Evolutionary conservation across 129 eudicot species (phyloP).

Genomic region (Flaveria linearis): DNA sequence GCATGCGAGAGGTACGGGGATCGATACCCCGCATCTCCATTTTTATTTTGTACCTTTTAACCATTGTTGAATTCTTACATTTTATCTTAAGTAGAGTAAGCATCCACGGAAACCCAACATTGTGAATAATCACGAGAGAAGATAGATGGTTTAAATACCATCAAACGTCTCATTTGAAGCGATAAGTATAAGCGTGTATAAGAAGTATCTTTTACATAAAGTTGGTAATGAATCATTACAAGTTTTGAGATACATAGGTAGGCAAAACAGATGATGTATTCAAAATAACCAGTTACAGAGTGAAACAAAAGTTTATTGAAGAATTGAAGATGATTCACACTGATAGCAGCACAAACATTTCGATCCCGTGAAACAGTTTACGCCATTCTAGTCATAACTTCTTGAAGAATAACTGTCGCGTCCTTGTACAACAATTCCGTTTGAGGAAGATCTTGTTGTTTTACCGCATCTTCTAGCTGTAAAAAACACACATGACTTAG

Average conservation of each 20-base stretch:
- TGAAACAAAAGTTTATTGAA: background rate
- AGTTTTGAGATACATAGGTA: constrained; percentile 10
- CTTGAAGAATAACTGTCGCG: constrained; percentile 63
- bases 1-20: constrained; percentile 91
- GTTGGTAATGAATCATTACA: background rate
- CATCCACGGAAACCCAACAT: no score
- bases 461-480: constrained; percentile 79
- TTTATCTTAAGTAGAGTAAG: background rate
- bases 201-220: no score
- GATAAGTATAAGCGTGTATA: no score
- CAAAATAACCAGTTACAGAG: background rate
- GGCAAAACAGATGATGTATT: constrained; percentile 4
- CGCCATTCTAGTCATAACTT: constrained; percentile 84
- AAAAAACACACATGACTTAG: constrained; percentile 3
- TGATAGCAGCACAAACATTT: constrained; percentile 3
- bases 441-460: constrained; percentile 47
- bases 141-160: no score
- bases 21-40: constrained; percentile 61
- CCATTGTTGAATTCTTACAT: background rate
- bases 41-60: background rate
- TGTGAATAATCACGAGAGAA: no score
- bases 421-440: constrained; percentile 58
- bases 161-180: no score
- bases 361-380: constrained; percentile 29
- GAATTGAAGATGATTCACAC: constrained; percentile 9